These are phyloP conservation scores for Sungouiella thailandica DNA, from an alignment of 805 yeast species.

Conservation along the genomic window DNA sequence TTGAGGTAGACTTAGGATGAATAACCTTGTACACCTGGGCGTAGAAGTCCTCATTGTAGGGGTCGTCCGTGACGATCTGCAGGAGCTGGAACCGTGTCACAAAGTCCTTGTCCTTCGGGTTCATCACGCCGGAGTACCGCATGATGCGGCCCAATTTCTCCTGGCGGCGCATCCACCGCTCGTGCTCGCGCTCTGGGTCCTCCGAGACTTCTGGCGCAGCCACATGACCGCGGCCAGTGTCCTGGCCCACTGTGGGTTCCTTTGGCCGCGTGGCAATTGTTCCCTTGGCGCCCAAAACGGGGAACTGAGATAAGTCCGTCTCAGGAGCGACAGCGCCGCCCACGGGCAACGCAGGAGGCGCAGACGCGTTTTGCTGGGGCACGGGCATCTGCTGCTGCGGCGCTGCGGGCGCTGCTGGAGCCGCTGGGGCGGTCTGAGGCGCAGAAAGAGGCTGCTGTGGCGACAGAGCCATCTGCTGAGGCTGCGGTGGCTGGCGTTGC, in stretches of 20 bases:
- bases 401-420: too few species aligned
- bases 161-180: constrained; percentile 60
- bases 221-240: constrained; percentile 15
- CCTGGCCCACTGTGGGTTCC: too few species aligned
- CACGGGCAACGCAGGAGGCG: constrained; percentile 7
- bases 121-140: constrained; percentile 90
- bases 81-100: constrained; percentile 92
- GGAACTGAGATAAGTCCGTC: constrained; percentile 42
- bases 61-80: constrained; percentile 95
- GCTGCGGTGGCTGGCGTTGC: constrained; percentile 3
- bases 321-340: constrained; percentile 5
- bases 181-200: constrained; percentile 72
- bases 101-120: constrained; percentile 93
- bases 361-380: constrained; percentile 5
- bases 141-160: constrained; percentile 71
- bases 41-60: constrained; percentile 94
- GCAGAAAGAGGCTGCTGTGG: constrained; percentile 8
- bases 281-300: constrained; percentile 50
- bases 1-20: constrained; percentile 30
- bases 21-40: constrained; percentile 79
- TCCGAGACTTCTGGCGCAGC: constrained; percentile 29
- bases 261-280: constrained; percentile 11
- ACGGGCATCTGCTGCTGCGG: constrained; percentile 4
- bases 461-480: constrained; percentile 1
- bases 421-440: constrained; percentile 6